Base-by-base conservation (phyloP, 768 basidiomycete genomes). In the Tricholoma matsutake region DNA sequence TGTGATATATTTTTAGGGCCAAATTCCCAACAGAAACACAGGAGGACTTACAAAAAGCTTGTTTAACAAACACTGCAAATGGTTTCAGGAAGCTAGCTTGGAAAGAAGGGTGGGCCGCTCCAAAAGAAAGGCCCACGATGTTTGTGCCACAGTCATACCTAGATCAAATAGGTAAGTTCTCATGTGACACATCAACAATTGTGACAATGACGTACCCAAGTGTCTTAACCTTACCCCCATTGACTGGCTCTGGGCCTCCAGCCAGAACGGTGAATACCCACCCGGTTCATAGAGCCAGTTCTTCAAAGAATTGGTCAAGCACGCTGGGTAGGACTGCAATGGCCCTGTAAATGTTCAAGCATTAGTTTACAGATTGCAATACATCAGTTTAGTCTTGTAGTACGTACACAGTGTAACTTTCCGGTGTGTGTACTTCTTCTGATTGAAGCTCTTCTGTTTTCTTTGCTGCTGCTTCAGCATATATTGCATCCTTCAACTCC, bases 111-210 rank as follows among this genome's bases (percentile, higher is more conserved):
- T 56, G 55, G 34, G 55, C 55, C 6, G 34, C 7, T 41, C 55
- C 37, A 29, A 56, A 56, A 43, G 55, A 16, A 31, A 56, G 34
- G 18, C 55, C 55, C 13, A 29, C 18, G 10, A 28, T 28, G 37
- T 56, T 56, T 39, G 41, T 56, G 25, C 55, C 16, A 4, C 55
- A 41, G 37, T 56, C 35, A 39, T 56, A 56, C 35, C 55, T 56
- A 39, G 39, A 41, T 1, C 8, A 25, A 25, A 56, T 22, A 28
- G 14, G n/a, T 54, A 54, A 37, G 31, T 16, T 20, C 28, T 6
- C 32, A 22, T 2, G 25, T 37, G 13, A 22, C 25, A 25, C 37
- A 10, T n/a, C 25, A n/a, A 16, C 25, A 18, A 35, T 22, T 55
- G 14, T 39, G 13, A 22, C 39, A 39, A 39, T 35, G 6, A 56